These are phyloP conservation scores for Coemansia aciculifera DNA, from an alignment of 192 early-diverging fungal genomes.

Conservation along the genomic window DNA sequence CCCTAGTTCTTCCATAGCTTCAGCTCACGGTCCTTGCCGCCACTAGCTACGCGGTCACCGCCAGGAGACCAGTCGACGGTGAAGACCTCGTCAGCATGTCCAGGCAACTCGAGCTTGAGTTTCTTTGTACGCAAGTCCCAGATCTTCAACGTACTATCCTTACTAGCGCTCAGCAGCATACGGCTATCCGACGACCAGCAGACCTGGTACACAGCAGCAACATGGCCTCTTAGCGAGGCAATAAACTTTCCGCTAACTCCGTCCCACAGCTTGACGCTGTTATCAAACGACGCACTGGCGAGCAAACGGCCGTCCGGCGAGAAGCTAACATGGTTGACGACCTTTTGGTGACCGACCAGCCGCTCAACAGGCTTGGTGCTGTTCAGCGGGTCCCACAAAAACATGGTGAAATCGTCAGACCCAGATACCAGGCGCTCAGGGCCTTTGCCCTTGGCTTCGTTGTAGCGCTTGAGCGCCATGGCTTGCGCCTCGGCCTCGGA, in stretches of 20 bases:
- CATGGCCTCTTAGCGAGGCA: constrained; percentile 90
- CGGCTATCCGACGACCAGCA: constrained; percentile 93
- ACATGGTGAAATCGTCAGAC: constrained; percentile 98
- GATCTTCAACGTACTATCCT: constrained; percentile 90
- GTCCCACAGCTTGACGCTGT: constrained; percentile 98
- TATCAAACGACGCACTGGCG: constrained; percentile 95
- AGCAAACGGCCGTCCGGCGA: constrained; percentile 87
- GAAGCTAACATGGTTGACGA: constrained; percentile 92
- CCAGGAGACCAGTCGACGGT: constrained; percentile 93
- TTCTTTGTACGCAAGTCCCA: constrained; percentile 92
- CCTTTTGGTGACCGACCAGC: constrained; percentile 92
- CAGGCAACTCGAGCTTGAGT: constrained; percentile 91
- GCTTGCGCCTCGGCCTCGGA: constrained; percentile 68
- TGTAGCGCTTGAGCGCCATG: constrained; percentile 79
- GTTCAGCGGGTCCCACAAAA: constrained; percentile 85
- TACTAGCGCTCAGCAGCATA: constrained; percentile 84
- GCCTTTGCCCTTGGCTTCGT: constrained; percentile 62
- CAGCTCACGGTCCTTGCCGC: constrained; percentile 88
- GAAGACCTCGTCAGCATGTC: constrained; percentile 95
- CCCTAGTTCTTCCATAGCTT: constrained; percentile 73
- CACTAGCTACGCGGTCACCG: constrained; percentile 89
- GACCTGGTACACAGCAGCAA: constrained; percentile 94
- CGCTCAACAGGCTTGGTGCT: constrained; percentile 81
- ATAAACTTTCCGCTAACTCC: constrained; percentile 86
- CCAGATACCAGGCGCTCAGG: constrained; percentile 87